phyloP scores from a whole-genome alignment of 768 basidiomycete species.

The Crassisporium funariophilum region DNA sequence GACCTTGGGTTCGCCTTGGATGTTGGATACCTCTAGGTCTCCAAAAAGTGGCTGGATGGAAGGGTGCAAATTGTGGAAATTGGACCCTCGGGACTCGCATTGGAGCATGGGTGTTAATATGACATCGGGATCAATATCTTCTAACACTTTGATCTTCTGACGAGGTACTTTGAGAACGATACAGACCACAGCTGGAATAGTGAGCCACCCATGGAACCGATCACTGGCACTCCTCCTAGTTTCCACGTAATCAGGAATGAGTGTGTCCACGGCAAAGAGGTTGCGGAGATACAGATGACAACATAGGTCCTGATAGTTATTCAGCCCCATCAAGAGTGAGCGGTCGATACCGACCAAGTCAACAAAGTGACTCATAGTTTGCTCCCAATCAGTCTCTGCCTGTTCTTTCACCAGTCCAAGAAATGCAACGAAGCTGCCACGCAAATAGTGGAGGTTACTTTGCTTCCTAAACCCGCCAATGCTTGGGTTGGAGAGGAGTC shows the following conservation, averaged over 20 bases:
- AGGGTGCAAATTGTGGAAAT: conserved; percentile 34
- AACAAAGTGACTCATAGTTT: conserved; percentile 38
- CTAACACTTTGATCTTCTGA: conserved; percentile 26
- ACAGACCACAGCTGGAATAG: conserved; percentile 39
- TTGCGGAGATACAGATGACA: conserved; percentile 36
- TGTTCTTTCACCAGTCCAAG: conserved; percentile 41
- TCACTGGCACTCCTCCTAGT: conserved; percentile 11
- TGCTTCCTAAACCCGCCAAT: conserved; percentile 13
- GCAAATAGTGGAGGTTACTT: conserved; percentile 44
- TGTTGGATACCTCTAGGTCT: conserved; percentile 9
- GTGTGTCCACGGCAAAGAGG: conserved; percentile 19
- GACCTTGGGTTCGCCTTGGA: conserved; percentile 11
- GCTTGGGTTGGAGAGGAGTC: conserved; percentile 1
- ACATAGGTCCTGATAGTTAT: conserved; percentile 41
- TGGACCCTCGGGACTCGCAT: conserved; percentile 29
- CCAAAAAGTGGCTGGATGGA: conserved; percentile 38
- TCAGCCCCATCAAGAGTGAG: conserved; percentile 27
- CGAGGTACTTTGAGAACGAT: conserved; percentile 40
- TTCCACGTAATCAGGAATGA: conserved; percentile 11
- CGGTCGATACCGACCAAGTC: conserved; percentile 23
- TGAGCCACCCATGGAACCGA: conserved; percentile 34
- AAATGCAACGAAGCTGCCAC: conserved; percentile 49
- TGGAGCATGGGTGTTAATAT: conserved; percentile 34
- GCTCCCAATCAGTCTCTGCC: conserved; percentile 42
- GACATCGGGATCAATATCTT: conserved; percentile 16